Percentiles rank a stretch among this genome's conserved stretches.
Conservation (phyloP, 164 flowering plant species). For the Piper longum region DNA sequence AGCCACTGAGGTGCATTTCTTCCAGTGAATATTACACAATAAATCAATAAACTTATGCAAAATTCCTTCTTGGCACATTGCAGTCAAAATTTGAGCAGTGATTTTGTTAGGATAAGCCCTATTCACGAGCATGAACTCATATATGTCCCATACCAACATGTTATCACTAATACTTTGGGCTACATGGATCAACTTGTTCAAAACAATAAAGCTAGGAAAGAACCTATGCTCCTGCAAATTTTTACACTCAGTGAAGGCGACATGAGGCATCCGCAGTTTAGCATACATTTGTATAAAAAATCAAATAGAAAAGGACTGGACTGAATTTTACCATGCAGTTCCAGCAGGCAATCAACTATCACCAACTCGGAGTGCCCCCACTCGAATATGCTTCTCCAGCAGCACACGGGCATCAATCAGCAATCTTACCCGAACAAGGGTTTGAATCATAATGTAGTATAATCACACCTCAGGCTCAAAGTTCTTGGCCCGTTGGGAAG, state of each 20-base stretch:
- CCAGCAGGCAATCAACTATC: slow-evolving; percentile 34
- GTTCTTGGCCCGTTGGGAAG: slow-evolving; percentile 18
- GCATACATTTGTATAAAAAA: slow-evolving; percentile 57
- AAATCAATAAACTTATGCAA: slow-evolving; percentile 35
- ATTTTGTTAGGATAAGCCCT: slow-evolving; percentile 55
- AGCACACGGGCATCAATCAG: slow-evolving; percentile 48
- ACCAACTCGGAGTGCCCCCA: slow-evolving; percentile 9
- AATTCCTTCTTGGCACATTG: slow-evolving; percentile 67
- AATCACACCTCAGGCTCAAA: slow-evolving; percentile 28
- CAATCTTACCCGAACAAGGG: slow-evolving; percentile 37
- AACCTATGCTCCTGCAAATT: slow-evolving; percentile 47
- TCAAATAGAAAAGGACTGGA: slow-evolving; percentile 59
- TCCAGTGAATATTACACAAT: slow-evolving; percentile 50
- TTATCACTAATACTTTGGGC: slow-evolving; percentile 35
- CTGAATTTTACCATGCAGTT: slow-evolving; percentile 20
- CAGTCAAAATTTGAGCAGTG: slow-evolving; percentile 43
- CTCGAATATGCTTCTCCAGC: slow-evolving; percentile 18
- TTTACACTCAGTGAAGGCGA: slow-evolving; percentile 36
- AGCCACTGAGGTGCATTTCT: slow-evolving; percentile 46
- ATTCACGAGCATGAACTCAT: slow-evolving; percentile 49
- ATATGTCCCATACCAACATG: slow-evolving; percentile 49
- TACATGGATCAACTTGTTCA: slow-evolving; percentile 48
- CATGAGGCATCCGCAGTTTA: slow-evolving; percentile 45
- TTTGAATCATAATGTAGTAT: slow-evolving; percentile 46
- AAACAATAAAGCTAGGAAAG: slow-evolving; percentile 36